These are phyloP conservation scores for Debaryomycetaceae sp. DNA, from an alignment of 1,139 yeast genomes.

Conservation along the genomic window DNA sequence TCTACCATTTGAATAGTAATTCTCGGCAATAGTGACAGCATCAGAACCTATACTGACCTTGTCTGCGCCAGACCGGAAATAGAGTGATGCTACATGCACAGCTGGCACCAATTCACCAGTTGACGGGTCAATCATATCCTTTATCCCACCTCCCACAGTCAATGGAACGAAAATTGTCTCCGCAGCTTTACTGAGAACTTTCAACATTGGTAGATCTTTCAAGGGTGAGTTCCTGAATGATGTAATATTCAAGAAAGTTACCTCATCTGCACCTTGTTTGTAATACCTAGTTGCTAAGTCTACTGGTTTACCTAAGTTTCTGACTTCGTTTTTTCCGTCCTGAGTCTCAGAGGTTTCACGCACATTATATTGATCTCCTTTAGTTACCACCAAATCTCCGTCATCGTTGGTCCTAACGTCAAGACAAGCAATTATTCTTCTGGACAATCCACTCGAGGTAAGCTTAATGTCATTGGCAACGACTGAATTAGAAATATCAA, in stretches of 20 bases:
- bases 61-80: constrained; percentile 95
- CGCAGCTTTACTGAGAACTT: constrained; percentile 78
- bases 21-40: constrained; percentile 88
- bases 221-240: constrained; percentile 92
- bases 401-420: constrained; percentile 94
- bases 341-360: constrained; percentile 56
- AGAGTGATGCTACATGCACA: constrained; percentile 81
- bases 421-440: constrained; percentile 90
- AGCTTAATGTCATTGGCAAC: constrained; percentile 30
- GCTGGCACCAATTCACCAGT: constrained; percentile 73
- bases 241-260: constrained; percentile 89
- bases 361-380: constrained; percentile 97
- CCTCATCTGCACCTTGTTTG: constrained; percentile 94
- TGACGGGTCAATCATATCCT: constrained; percentile 81
- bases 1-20: constrained; percentile 57
- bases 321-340: constrained; percentile 50
- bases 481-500: constrained; percentile 17
- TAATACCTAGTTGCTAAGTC: constrained; percentile 88
- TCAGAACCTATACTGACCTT: constrained; percentile 97
- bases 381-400: constrained; percentile 94
- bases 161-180: constrained; percentile 91
- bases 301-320: constrained; percentile 95
- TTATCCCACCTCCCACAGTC: constrained; percentile 97
- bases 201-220: constrained; percentile 90
- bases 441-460: constrained; percentile 69